phyloP scores from a whole-genome alignment of 345 rosid genomes.

The Odontarrhena argentea region DNA sequence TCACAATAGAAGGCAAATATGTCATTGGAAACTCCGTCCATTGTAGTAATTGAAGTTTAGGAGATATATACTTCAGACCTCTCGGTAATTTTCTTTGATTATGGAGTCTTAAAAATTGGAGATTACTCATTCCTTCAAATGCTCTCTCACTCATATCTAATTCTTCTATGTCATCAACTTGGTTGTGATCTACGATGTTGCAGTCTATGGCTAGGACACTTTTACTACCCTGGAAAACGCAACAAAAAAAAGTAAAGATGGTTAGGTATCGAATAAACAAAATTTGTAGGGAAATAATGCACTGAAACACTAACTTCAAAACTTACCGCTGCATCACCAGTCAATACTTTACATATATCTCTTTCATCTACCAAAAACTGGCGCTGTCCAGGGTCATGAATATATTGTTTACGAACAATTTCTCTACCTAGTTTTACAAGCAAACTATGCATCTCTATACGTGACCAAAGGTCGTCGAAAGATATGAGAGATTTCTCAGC shows the following conservation, averaged over 20 bases:
- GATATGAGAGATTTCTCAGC: too few species aligned
- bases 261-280: background rate
- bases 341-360: slow-evolving; percentile 28
- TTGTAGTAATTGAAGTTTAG: background rate
- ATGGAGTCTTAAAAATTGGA: background rate
- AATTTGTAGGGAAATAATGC: background rate
- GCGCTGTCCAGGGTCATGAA: slow-evolving; percentile 10
- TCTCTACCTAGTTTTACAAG: slow-evolving; percentile 33
- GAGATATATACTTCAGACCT: background rate
- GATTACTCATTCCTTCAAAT: slow-evolving; percentile 8
- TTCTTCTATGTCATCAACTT: too few species aligned
- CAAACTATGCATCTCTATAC: too few species aligned
- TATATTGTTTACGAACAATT: slow-evolving; percentile 24
- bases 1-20: background rate
- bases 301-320: background rate
- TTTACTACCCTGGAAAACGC: background rate
- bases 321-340: slow-evolving; percentile 11
- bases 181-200: too few species aligned
- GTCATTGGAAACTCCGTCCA: background rate
- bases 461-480: too few species aligned
- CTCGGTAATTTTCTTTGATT: background rate
- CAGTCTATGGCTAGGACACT: background rate
- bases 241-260: background rate
- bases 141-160: background rate
- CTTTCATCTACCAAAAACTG: slow-evolving; percentile 21